These are phyloP conservation scores for Phytophthora colocasiae DNA, from an alignment of 352 stramenopile genomes.

Conservation along the genomic window DNA sequence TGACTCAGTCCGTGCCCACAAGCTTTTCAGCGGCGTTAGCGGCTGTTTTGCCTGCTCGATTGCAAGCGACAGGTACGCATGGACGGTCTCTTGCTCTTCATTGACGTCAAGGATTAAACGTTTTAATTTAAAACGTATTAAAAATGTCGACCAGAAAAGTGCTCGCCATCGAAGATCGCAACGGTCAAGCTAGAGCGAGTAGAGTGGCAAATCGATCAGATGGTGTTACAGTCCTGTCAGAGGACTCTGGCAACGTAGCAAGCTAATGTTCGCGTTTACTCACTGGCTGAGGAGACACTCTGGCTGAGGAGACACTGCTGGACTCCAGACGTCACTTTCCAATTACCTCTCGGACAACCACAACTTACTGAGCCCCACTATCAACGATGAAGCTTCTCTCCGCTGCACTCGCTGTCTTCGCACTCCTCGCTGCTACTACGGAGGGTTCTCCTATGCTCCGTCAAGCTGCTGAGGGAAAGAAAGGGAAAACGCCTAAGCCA, in stretches of 20 bases:
- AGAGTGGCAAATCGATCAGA: no score
- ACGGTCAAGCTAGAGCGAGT: not conserved
- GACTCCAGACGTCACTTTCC: conserved; percentile 19
- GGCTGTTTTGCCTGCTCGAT: not conserved
- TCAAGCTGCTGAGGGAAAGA: conserved; percentile 15
- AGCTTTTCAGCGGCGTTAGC: not conserved
- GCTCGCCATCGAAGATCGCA: not conserved
- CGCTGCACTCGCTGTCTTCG: conserved; percentile 13
- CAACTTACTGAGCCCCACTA: not conserved
- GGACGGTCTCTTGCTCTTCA: not conserved
- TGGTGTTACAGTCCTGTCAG: no score
- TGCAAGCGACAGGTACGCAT: not conserved
- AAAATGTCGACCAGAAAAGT: conserved; percentile 1
- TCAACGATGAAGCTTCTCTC: conserved; percentile 11
- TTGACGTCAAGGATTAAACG: not conserved
- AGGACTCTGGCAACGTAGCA: not conserved
- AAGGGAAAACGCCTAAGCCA: not conserved
- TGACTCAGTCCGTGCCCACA: not conserved
- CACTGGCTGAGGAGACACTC: not conserved
- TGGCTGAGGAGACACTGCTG: not conserved
- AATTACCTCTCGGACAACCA: conserved; percentile 16
- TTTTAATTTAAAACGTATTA: conserved; percentile 14
- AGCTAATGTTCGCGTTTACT: not conserved
- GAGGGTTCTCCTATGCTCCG: conserved; percentile 27
- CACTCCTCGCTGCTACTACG: conserved; percentile 3